These are phyloP conservation scores for Leptomonas seymouri DNA, from an alignment of 208 protist genomes.

Conservation along the genomic window DNA sequence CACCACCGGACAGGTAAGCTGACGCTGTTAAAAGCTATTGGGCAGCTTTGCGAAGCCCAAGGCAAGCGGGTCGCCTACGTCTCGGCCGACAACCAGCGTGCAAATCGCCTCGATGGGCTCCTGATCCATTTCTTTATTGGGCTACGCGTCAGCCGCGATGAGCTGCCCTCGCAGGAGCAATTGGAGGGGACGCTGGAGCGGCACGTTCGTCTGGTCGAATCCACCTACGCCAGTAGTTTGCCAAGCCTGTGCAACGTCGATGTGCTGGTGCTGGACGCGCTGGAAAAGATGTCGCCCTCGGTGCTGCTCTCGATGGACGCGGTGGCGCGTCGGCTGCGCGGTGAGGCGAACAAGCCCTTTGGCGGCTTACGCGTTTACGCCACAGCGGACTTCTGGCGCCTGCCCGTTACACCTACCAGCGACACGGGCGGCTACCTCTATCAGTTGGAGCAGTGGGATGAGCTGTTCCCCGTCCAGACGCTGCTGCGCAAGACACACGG, in stretches of 20 bases:
- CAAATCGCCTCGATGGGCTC: slow-evolving; percentile 67
- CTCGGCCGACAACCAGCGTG: slow-evolving; percentile 64
- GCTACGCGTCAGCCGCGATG: slow-evolving; percentile 69
- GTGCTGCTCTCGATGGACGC: slow-evolving; percentile 78
- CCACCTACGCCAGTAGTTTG: slow-evolving; percentile 64
- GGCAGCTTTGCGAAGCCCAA: slow-evolving; percentile 55
- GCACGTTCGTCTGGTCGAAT: slow-evolving; percentile 78
- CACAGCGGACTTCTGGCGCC: slow-evolving; percentile 83
- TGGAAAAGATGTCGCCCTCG: slow-evolving; percentile 63
- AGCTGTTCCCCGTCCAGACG: slow-evolving; percentile 76
- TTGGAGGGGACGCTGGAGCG: slow-evolving; percentile 83
- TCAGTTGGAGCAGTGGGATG: slow-evolving; percentile 72
- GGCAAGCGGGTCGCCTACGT: slow-evolving; percentile 70
- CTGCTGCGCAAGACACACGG: slow-evolving; percentile 56
- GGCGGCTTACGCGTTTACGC: slow-evolving; percentile 85
- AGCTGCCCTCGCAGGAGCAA: slow-evolving; percentile 88
- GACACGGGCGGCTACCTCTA: slow-evolving; percentile 86
- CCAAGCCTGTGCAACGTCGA: slow-evolving; percentile 71
- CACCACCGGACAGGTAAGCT: slow-evolving; percentile 83
- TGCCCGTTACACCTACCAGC: slow-evolving; percentile 79
- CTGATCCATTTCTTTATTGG: slow-evolving; percentile 84
- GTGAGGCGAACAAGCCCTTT: slow-evolving; percentile 53
- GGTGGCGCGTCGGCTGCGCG: slow-evolving; percentile 64
- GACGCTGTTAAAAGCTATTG: slow-evolving; percentile 77
- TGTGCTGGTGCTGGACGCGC: slow-evolving; percentile 78